These are phyloP conservation scores for Lepiota venenata DNA, from an alignment of 768 basidiomycete species.

Conservation along the genomic window DNA sequence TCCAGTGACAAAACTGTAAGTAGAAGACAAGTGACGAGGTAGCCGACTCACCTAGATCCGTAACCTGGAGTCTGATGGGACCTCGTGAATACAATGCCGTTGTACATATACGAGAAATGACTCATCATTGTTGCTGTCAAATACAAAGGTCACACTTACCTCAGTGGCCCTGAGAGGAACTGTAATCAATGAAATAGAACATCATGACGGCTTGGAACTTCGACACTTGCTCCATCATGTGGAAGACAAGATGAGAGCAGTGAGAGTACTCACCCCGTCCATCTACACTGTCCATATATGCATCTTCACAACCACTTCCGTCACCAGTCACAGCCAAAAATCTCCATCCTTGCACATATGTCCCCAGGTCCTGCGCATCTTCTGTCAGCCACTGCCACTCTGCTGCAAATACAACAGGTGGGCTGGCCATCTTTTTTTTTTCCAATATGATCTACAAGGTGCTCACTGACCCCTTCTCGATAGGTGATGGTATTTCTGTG, in stretches of 20 bases:
- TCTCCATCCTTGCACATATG: slow-evolving; percentile 12
- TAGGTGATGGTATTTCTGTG: background rate
- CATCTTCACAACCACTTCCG: slow-evolving; percentile 14
- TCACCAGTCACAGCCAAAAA: slow-evolving; percentile 21
- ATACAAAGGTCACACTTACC: too few species aligned
- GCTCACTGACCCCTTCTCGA: background rate
- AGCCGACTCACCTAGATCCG: too few species aligned
- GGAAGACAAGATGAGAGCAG: background rate
- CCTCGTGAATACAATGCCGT: too few species aligned
- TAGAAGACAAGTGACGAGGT: too few species aligned
- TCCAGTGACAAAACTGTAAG: too few species aligned
- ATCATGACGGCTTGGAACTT: too few species aligned
- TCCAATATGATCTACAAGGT: too few species aligned
- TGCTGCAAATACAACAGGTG: background rate
- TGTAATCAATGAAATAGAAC: too few species aligned
- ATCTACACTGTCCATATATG: background rate
- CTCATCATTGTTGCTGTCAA: too few species aligned
- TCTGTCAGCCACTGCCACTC: slow-evolving; percentile 16
- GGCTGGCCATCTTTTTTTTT: background rate
- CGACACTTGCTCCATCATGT: background rate
- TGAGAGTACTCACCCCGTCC: background rate
- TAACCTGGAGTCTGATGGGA: too few species aligned
- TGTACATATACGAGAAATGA: too few species aligned
- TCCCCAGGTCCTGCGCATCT: slow-evolving; percentile 17
- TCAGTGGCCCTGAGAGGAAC: too few species aligned